These are phyloP conservation scores for Lomentospora prolificans DNA, from an alignment of 2,329 filamentous ascomycete species.

Conservation along the genomic window DNA sequence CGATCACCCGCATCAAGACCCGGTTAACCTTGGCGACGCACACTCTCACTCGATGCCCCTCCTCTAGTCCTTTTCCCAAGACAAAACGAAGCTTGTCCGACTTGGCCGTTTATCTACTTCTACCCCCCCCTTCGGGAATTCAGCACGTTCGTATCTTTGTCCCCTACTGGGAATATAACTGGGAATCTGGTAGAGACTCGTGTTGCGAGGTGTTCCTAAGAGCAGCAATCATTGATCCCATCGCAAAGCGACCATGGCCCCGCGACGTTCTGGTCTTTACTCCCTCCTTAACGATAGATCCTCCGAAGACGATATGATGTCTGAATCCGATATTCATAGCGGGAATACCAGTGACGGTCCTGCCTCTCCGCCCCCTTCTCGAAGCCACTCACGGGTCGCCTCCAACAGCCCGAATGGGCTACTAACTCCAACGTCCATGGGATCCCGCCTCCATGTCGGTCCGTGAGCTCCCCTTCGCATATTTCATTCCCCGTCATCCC, in stretches of 20 bases:
- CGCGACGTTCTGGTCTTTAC: conserved; percentile 5
- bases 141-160: no score
- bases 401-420: not conserved
- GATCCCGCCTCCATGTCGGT: not conserved
- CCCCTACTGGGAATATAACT: no score
- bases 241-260: not conserved
- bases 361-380: not conserved
- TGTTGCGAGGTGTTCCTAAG: not conserved
- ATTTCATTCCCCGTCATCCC: not conserved
- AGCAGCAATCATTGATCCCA: no score
- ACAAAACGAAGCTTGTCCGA: not conserved
- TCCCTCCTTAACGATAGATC: conserved; percentile 1
- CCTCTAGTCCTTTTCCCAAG: not conserved
- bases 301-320: not conserved
- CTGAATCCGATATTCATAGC: not conserved
- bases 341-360: not conserved
- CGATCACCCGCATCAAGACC: not conserved
- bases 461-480: not conserved
- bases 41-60: not conserved
- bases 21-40: not conserved
- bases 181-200: not conserved
- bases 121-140: no score
- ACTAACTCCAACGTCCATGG: not conserved
- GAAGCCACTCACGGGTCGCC: not conserved
- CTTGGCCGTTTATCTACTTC: no score